phyloP scores from a whole-genome alignment of 192 early-diverging fungal genomes.

The Glomus cerebriforme region DNA sequence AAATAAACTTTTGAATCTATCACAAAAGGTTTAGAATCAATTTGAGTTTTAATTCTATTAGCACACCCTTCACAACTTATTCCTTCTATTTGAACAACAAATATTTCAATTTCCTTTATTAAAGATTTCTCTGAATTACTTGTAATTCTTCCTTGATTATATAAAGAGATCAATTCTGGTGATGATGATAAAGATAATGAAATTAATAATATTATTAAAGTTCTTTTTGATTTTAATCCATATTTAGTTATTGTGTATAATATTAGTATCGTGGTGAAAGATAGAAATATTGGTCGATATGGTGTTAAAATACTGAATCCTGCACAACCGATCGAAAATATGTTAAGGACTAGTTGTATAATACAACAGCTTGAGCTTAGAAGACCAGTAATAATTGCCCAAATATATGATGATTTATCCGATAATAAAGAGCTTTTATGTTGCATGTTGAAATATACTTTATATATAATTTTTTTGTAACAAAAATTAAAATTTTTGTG shows the following conservation, averaged over 20 bases:
- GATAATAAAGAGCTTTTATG: background rate
- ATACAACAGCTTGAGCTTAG: constrained; percentile 55
- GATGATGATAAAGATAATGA: constrained; percentile 38
- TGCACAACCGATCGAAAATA: constrained; percentile 55
- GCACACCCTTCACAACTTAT: constrained; percentile 57
- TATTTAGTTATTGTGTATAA: constrained; percentile 32
- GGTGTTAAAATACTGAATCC: constrained; percentile 58
- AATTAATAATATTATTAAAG: constrained; percentile 25
- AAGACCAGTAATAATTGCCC: constrained; percentile 39
- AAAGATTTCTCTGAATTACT: background rate
- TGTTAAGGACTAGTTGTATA: constrained; percentile 54
- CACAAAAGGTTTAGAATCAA: constrained; percentile 34
- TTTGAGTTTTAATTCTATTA: constrained; percentile 45
- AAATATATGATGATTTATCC: constrained; percentile 30
- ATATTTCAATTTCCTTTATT: background rate
- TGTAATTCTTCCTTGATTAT: constrained; percentile 35
- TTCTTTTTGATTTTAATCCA: constrained; percentile 34
- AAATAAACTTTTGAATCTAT: constrained; percentile 45
- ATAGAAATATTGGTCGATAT: constrained; percentile 43
- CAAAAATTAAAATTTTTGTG: too few relatives aligned
- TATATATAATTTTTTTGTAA: too few relatives aligned
- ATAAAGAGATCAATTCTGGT: constrained; percentile 47
- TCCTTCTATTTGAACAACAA: constrained; percentile 40
- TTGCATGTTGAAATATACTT: background rate
- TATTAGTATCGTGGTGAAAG: constrained; percentile 36